Evolutionary conservation across 305 asterid species (phyloP), one percentile per base, ranked within the genome.

Genomic region (Coffea humblotiana): DNA sequence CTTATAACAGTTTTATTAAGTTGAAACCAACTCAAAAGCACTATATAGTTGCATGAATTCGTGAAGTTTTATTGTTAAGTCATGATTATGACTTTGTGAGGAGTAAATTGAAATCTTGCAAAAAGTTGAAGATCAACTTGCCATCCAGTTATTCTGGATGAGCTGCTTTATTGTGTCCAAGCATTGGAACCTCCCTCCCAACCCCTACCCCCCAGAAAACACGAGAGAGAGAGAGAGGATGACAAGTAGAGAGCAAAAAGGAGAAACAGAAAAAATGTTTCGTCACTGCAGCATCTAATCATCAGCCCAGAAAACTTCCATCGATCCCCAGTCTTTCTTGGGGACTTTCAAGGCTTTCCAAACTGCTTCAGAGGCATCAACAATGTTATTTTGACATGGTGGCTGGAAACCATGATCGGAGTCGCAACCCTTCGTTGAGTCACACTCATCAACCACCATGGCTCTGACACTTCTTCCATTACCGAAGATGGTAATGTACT

Each of bases 391-490:
- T 14, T 65, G 81, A 40, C 88, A 80, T 40, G 88, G 83, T 13
- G 83, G 84, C 79, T 82, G 82, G 66, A 71, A 82, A 0, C 79
- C 82, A 61, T 82, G 88, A 27, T 69, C 83, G 1, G n/a, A 3
- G 54, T 80, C 88, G 49, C 86, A 85, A 4, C 88, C 88, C 61
- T 12, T 35, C 4, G 81, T 77, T 0, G 83, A 83, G 63, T 83
- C 88, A 54, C 85, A 85, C 80, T 85, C 83, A 48, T 83, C 80
- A 29, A 85, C 86, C 43, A 85, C 83, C 86, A 35, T 80, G n/a
- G 88, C 85, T 4, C 60, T 51, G 13, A 75, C 86, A 16, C 86
- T 75, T 71, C 64, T 78, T 18, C 86, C 86, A 60, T 85, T 85
- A 2, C 66, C 83, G 19, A 80, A 68, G 9, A 85, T 21, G 19